Evolutionary conservation across 768 basidiomycete species (phyloP), one percentile per base, ranked within the genome.

Genomic region (Russula earlei): DNA sequence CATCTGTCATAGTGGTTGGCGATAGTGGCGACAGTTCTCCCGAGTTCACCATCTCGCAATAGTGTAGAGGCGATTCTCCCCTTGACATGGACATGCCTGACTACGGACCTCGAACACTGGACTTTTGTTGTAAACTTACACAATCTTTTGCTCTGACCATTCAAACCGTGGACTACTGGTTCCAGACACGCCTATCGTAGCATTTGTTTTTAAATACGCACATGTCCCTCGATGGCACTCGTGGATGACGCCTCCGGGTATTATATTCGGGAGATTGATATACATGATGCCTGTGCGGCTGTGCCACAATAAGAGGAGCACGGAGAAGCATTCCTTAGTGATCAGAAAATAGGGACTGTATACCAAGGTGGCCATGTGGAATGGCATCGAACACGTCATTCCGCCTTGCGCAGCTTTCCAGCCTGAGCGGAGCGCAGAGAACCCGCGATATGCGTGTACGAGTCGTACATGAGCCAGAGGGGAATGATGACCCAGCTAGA

Each of bases 401-500:
- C 54, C 19, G 8, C 49, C 42, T 59, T 59, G 24, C 15, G 45
- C 25, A 17, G 37, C 55, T 40, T 57, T 27, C 31, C 29, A 10
- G 20, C 43, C 31, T 59, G 55, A 11, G 44, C 37, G 5, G 53
- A 27, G 22, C 85, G 81, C 58, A 91, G 72, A 9, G 83, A 72
- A 38, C 71, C 68, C 15, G 84, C 77, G 53, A 92, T 87, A 57
- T 84, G 77, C 4, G 71, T 71, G 59, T 89, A 92, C 0, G 90
- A 89, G 64, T 91, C 84, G 61, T 73, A 72, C 84, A 93, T 85
- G 56, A 92, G 74, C 72, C 77, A 79, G 20, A 90, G 52, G 2
- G 90, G 90, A 60, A 91, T 75, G 45, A 80, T 64, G 27, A 92
- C 88, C 90, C 90, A 92, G 53, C 88, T 91, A 63, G 12, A 54